phyloP scores from a whole-genome alignment of 2,329 filamentous ascomycete species.

The Lecanosticta acicola region DNA sequence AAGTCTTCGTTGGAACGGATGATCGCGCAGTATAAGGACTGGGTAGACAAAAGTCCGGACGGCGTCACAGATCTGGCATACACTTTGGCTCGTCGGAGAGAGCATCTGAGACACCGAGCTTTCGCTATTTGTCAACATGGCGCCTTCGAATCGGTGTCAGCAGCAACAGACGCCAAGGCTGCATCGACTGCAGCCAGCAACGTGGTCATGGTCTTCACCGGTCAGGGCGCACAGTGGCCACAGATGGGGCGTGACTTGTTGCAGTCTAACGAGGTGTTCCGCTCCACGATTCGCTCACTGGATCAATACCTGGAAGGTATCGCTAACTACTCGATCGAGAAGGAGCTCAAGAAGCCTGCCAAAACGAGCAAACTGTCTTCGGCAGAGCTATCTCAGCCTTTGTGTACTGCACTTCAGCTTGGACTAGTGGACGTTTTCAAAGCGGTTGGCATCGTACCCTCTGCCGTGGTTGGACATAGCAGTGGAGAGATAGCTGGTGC shows the following conservation, averaged over 20 bases:
- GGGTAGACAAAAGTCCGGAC: not conserved
- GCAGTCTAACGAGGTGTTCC: not conserved
- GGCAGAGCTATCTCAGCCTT: conserved; percentile 43
- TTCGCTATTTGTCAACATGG: not conserved
- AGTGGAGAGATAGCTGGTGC: conserved; percentile 32
- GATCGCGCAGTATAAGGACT: not conserved
- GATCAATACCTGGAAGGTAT: not conserved
- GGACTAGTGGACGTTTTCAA: conserved; percentile 40
- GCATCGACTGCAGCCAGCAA: not conserved
- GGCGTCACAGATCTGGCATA: not conserved
- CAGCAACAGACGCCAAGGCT: not conserved
- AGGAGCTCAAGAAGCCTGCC: conserved; percentile 5
- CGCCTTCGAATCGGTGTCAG: not conserved
- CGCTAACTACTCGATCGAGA: not conserved
- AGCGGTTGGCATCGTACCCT: conserved; percentile 20
- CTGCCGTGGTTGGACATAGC: conserved; percentile 27
- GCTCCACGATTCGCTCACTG: not conserved
- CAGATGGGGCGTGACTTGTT: conserved; percentile 20
- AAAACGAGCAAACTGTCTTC: conserved; percentile 14
- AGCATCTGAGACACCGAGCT: not conserved
- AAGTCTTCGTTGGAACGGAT: no score
- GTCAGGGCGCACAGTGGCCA: conserved; percentile 15
- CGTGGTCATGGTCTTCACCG: conserved; percentile 11
- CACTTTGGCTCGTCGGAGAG: not conserved
- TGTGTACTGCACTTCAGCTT: conserved; percentile 52